Conservation (phyloP, 169 alveolate species). For the Eimeria tenella region DNA sequence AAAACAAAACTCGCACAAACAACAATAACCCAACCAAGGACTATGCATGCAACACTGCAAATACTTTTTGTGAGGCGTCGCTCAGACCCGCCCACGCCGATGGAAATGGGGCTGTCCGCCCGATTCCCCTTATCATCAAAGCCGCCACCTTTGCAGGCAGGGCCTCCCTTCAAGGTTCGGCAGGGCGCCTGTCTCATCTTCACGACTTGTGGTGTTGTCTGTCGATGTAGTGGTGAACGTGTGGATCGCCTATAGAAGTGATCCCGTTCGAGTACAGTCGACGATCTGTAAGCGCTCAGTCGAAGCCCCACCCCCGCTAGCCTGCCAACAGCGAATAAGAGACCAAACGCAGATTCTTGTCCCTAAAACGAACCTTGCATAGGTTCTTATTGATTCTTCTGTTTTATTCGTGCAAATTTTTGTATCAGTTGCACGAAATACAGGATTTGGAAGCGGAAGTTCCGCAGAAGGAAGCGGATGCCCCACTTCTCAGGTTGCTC, state of each 20-base stretch:
- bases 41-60: neutral
- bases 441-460: too few relatives aligned
- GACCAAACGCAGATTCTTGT: neutral
- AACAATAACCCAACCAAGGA: neutral
- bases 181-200: constrained; percentile 80
- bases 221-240: constrained; percentile 82
- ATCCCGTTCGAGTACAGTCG: constrained; percentile 85
- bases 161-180: constrained; percentile 79
- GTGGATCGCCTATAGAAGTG: constrained; percentile 83
- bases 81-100: constrained; percentile 80
- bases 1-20: neutral
- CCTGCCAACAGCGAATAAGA: neutral
- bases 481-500: too few relatives aligned
- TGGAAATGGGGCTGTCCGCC: constrained; percentile 39
- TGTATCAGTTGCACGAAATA: too few relatives aligned
- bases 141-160: constrained; percentile 57
- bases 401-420: too few relatives aligned
- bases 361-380: too few relatives aligned
- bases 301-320: constrained; percentile 25
- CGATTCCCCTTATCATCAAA: constrained; percentile 76
- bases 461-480: too few relatives aligned
- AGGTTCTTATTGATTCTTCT: too few relatives aligned
- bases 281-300: neutral
- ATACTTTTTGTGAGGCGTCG: constrained; percentile 79
- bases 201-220: constrained; percentile 81